Evolutionary conservation across 2,329 filamentous ascomycete genomes (phyloP), one percentile per base, ranked within the genome.

Genomic region (Aspergillus sp.): DNA sequence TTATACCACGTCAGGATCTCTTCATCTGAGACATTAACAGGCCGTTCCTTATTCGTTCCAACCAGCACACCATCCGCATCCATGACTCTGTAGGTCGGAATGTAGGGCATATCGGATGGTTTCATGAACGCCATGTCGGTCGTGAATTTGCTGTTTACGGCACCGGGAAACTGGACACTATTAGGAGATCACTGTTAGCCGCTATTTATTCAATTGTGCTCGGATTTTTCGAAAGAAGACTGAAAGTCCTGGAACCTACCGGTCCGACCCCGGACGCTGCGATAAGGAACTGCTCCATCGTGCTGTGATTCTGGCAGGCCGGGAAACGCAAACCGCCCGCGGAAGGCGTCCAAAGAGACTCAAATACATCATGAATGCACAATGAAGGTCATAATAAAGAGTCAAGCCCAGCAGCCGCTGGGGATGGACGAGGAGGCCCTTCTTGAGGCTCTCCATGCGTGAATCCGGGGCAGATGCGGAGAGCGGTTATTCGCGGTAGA

Each of bases 101-200:
- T 86, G 4, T 90, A 85, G 30, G 83, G 76, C 59, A 84, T 80
- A 45, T 83, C 80, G 37, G 83, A 79, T 0, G 90, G 87, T 44
- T 81, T 80, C 47, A 88, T 81, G 69, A 95, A 97, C 37, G 79
- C 75, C 68, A 97, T 84, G 0, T 78, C 76, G 55, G 81, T 85
- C 4, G 88, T 95, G 70, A 98, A 98, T 53, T 88, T 88, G 66
- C 89, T 95, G 67, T 96, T 91, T 45, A 97, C 77, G 1, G 93
- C 93, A n/a, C 93, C 93, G 0, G 93, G 93, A 58, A 98, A 98
- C 47, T 81, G 74, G 9, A 82, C 76, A 49, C 79, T 83, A 25
- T 9, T 37, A 46, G 22, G 58, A 60, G 47, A 22, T 17, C 5
- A 46, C 15, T 4, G 33, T 58, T 38, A 53, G 49, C 44, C 42